Evolutionary conservation across 345 rosid species (phyloP).

Genomic region (Salix udensis): DNA sequence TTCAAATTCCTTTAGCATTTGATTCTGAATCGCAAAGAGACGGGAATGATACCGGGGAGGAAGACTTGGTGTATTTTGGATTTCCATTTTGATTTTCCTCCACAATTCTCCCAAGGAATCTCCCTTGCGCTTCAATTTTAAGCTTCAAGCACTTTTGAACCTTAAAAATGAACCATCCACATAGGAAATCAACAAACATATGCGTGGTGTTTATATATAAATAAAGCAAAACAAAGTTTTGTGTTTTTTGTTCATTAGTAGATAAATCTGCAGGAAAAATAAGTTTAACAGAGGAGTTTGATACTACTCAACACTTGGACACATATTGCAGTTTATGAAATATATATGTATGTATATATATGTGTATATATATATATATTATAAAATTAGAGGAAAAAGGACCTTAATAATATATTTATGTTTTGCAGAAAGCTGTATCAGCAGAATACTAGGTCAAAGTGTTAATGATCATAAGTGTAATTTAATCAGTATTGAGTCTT

Average conservation of each 20-base stretch:
- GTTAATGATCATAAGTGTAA: neutral
- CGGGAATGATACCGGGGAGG: slow-evolving; percentile 37
- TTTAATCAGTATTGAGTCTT: neutral
- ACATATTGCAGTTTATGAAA: neutral
- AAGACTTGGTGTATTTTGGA: slow-evolving; percentile 19
- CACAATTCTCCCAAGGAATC: slow-evolving; percentile 42
- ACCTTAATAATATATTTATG: no score
- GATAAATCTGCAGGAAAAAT: no score
- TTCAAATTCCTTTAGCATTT: slow-evolving; percentile 32
- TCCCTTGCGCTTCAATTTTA: slow-evolving; percentile 54
- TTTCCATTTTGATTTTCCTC: slow-evolving; percentile 26
- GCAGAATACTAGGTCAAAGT: neutral
- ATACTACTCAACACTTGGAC: neutral
- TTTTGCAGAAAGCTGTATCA: neutral
- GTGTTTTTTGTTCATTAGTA: no score
- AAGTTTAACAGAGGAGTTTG: neutral
- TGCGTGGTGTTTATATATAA: neutral
- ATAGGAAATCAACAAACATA: neutral
- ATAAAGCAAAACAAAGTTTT: neutral
- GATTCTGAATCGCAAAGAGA: slow-evolving; percentile 51
- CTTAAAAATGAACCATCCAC: slow-evolving; percentile 15
- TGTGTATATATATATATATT: neutral
- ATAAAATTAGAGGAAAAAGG: neutral
- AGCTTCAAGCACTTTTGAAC: slow-evolving; percentile 48
- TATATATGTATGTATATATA: no score